Conservation (phyloP, 345 rosid genomes). For the Tarenaya hassleriana region DNA sequence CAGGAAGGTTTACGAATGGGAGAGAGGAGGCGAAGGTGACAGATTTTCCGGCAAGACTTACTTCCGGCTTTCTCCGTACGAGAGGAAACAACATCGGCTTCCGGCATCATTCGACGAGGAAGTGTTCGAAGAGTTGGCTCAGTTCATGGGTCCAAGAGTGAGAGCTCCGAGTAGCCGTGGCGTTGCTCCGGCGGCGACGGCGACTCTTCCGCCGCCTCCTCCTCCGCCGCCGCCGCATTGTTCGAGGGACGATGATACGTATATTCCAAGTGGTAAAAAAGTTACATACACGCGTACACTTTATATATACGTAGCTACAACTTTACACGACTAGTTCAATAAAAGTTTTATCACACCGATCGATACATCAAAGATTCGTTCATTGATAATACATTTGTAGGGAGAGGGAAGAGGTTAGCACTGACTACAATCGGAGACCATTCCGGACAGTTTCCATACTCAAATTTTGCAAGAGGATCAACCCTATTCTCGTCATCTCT, state of each 20-base stretch:
- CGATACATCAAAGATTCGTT: neutral
- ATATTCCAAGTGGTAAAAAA: conserved; percentile 14
- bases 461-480: conserved; percentile 21
- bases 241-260: conserved; percentile 21
- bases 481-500: conserved; percentile 21
- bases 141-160: conserved; percentile 83
- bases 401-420: conserved; percentile 53
- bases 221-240: conserved; percentile 33
- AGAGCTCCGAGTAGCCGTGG: conserved; percentile 38
- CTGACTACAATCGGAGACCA: conserved; percentile 43
- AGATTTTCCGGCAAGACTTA: conserved; percentile 74
- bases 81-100: conserved; percentile 67
- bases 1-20: conserved; percentile 94
- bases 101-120: conserved; percentile 98
- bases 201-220: conserved; percentile 48
- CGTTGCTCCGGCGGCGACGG: conserved; percentile 8
- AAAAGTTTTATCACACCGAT: no score
- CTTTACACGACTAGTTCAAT: no score
- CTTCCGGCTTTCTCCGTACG: conserved; percentile 91
- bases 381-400: conserved; percentile 29
- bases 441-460: conserved; percentile 16
- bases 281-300: neutral
- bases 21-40: conserved; percentile 66
- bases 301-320: neutral
- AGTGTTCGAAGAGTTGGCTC: conserved; percentile 86